Evolutionary conservation across 179 eudicot genomes (phyloP), one percentile per base, ranked within the genome.

Genomic region (Beta lomatogona): DNA sequence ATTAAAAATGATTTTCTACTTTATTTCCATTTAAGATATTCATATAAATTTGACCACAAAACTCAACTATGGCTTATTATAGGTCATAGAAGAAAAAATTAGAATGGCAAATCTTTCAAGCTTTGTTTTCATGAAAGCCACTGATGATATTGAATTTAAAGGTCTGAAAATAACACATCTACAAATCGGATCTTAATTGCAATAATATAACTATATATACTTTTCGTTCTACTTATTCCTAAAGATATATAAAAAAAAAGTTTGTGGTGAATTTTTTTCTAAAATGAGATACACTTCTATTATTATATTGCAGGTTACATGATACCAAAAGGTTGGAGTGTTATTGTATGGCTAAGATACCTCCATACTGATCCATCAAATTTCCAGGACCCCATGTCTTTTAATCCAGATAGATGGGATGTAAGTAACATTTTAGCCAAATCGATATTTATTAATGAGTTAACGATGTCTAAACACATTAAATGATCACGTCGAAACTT

Each of bases 241-340:
- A 36, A 0, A 36, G 2, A 36, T 36, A 2, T 36, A 36, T 36
- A 36, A 36, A 36, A 36, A 36, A 36, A 36, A 36, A 36, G 41
- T 36, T 36, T 36, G 41, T 1, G 41, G 2, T 36, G 41, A 36
- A 36, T 1, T 36, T 2, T 36, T 0, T 36, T 36, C 41, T 36
- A 36, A 36, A 36, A 36, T 36, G 41, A 36, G 41, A 36, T 36
- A 36, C 41, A 36, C 41, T 36, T 36, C 28, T 36, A 57, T 16
- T 31, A 11, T 25, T 25, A 19, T 18, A 13, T 52, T 67, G 53
- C 50, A 78, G 81, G 81, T 31, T 79, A 79, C 50, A 18, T 79
- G 52, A 79, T 79, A 79, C 75, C 81, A 19, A 79, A 79, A 79
- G 81, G 54, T n/a, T 79, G 81, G 81, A 68, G 58, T 50, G 75